A percentile compares a stretch with the other conserved stretches of the same genome.
Conservation (phyloP, 257 asterid genomes). For the Solanum etuberosum region DNA sequence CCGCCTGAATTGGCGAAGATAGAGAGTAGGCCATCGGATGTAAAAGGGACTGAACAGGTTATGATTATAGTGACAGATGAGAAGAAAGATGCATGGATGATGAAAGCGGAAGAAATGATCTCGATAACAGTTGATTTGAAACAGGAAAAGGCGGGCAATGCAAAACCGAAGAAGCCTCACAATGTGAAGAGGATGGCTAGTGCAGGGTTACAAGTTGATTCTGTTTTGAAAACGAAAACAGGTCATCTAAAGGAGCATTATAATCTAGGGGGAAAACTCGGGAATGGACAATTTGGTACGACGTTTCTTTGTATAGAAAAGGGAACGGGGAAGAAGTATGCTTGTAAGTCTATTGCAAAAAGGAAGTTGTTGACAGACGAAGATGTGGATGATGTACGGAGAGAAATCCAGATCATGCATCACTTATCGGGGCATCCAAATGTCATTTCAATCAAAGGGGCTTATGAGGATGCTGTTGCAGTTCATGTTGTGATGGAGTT, state of each 20-base stretch:
- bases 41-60: not conserved
- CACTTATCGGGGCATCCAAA: constrained; percentile 72
- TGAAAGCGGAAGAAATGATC: constrained; percentile 17
- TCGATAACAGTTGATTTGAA: not conserved
- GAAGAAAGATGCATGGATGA: not conserved
- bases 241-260: constrained; percentile 63
- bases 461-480: constrained; percentile 79
- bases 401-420: constrained; percentile 91
- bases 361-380: constrained; percentile 59
- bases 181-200: constrained; percentile 53
- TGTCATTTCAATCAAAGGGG: constrained; percentile 67
- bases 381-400: constrained; percentile 87
- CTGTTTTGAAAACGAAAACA: constrained; percentile 56
- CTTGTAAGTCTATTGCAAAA: constrained; percentile 81
- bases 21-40: constrained; percentile 5
- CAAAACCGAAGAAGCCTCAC: constrained; percentile 16
- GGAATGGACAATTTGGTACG: constrained; percentile 84
- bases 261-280: constrained; percentile 62
- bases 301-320: constrained; percentile 57
- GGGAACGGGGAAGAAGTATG: constrained; percentile 43
- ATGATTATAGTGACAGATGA: constrained; percentile 12
- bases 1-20: constrained; percentile 30
- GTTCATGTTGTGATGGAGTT: constrained; percentile 91
- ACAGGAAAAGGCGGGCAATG: constrained; percentile 8
- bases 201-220: constrained; percentile 63